Evolutionary conservation across 2,329 filamentous ascomycete species (phyloP), one percentile per base, ranked within the genome.

Genomic region (Verticillium longisporum): DNA sequence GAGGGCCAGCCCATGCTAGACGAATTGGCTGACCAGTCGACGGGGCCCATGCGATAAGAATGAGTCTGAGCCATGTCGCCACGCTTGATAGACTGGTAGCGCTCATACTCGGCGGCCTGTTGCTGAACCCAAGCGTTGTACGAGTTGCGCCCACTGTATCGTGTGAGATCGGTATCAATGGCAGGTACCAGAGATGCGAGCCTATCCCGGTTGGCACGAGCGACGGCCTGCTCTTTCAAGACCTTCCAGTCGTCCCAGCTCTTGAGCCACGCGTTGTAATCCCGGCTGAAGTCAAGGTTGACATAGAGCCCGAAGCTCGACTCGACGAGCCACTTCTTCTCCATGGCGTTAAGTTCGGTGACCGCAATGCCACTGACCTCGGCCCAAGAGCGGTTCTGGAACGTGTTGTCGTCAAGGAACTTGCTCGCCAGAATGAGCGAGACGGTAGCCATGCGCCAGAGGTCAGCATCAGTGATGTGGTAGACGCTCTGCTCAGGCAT

Each of bases 321-420:
- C 53, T 88, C 87, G 60, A 86, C 82, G 50, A 97, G 83, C 93
- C 93, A 97, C 68, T 96, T 89, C 69, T 89, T 86, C 79, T 97
- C 93, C 73, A 96, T 84, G 63, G 83, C 80, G 77, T 97, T 97
- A 67, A 97, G 82, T 71, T 97, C 92, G 2, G 83, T 77, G 21
- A 97, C 92, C 36, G 88, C 82, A 66, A 97, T 96, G 64, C 91
- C 91, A 75, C 92, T 97, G 58, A 97, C 93, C 72, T 97, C 93
- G 5, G 93, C 91, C 93, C 93, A 97, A 1, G 93, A 97, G 60
- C 91, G 89, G 78, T 97, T 97, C 81, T 97, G 93, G 77, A 97
- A 97, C 6, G 93, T 97, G 77, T 97, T 97, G 80, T 97, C 93
- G 70, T 97, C 93, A 66, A 97, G 80, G 70, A 97, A 97, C 78